A percentile compares a stretch with the other conserved stretches of the same genome.
Evolutionary conservation across 192 early-diverging fungal species (phyloP).

Genomic region (Podila epicladia): DNA sequence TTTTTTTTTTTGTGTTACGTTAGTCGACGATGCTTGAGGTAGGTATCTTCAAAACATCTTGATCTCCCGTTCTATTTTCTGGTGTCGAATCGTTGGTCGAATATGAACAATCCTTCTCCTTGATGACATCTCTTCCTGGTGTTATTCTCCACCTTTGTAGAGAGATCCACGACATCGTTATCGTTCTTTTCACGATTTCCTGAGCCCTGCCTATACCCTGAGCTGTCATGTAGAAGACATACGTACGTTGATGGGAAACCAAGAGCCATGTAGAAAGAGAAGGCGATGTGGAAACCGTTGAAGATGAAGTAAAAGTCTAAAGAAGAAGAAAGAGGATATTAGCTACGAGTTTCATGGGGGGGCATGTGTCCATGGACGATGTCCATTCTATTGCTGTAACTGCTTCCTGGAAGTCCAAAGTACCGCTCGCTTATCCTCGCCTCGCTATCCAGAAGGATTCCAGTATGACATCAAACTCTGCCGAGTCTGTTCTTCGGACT

Average conservation of each 20-base stretch:
- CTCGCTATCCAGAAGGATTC: too few species aligned
- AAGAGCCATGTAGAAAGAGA: constrained; percentile 85
- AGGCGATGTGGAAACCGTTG: constrained; percentile 84
- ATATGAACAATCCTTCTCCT: background rate
- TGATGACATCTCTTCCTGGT: background rate
- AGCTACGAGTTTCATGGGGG: background rate
- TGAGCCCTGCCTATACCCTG: background rate
- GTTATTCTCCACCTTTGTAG: too few species aligned
- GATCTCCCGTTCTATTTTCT: background rate
- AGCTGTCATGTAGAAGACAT: background rate
- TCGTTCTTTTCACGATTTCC: too few species aligned
- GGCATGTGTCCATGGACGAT: background rate
- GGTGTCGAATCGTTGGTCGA: background rate
- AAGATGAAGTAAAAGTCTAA: constrained; percentile 85
- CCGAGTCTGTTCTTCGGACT: background rate
- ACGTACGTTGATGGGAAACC: constrained; percentile 83
- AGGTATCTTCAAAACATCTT: background rate
- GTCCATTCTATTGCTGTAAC: background rate
- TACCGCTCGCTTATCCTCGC: background rate
- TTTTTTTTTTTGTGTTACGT: background rate
- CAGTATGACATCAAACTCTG: too few species aligned
- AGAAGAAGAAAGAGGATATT: constrained; percentile 1
- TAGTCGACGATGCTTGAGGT: background rate
- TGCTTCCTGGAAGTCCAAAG: background rate
- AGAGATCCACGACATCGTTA: too few species aligned